phyloP scores from a whole-genome alignment of 495 filamentous ascomycete genomes.

The Penicillium chermesinum region DNA sequence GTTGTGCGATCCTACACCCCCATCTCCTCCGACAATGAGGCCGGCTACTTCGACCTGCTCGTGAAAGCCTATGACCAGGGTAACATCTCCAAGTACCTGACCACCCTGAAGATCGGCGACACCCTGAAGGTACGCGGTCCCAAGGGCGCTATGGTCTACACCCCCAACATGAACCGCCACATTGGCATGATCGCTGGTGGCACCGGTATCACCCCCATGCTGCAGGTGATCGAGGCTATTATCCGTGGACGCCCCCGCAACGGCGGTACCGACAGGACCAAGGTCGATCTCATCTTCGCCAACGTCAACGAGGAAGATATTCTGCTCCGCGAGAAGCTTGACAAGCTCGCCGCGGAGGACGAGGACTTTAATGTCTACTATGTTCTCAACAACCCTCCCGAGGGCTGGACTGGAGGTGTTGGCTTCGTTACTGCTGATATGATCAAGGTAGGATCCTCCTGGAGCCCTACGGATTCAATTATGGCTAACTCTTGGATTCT shows the following conservation, averaged over 20 bases:
- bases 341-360: slow-evolving; percentile 70
- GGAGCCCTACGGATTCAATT: background rate
- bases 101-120: slow-evolving; percentile 73
- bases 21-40: slow-evolving; percentile 85
- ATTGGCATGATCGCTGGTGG: slow-evolving; percentile 98
- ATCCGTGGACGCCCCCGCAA: slow-evolving; percentile 67
- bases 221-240: slow-evolving; percentile 89
- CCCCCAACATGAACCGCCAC: slow-evolving; percentile 85
- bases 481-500: slow-evolving; percentile 12
- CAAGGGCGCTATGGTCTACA: slow-evolving; percentile 96
- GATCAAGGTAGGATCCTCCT: slow-evolving; percentile 61
- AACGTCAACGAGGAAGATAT: slow-evolving; percentile 94
- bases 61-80: slow-evolving; percentile 97
- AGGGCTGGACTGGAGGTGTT: slow-evolving; percentile 81
- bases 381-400: slow-evolving; percentile 92
- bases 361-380: slow-evolving; percentile 80
- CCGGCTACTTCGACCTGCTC: slow-evolving; percentile 93
- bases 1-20: slow-evolving; percentile 95
- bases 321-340: slow-evolving; percentile 84
- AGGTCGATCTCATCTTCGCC: slow-evolving; percentile 92
- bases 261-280: slow-evolving; percentile 71
- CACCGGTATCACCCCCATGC: slow-evolving; percentile 97
- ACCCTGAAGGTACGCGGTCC: slow-evolving; percentile 85
- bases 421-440: slow-evolving; percentile 94
- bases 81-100: slow-evolving; percentile 91